phyloP scores from a whole-genome alignment of 345 rosid genomes.

The Alliaria petiolata region DNA sequence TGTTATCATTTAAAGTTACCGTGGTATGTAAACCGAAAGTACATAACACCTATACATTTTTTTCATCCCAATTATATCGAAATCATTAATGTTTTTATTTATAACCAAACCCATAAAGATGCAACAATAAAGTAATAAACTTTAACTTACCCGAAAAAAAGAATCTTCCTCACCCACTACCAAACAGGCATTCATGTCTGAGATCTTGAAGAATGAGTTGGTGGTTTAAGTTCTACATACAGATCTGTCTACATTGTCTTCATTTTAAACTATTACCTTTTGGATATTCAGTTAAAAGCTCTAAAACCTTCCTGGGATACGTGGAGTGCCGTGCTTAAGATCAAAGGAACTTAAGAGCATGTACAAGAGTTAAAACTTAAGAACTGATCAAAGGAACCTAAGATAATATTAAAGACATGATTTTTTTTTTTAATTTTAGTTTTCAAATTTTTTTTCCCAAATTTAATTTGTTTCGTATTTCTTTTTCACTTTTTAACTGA shows the following conservation, averaged over 20 bases:
- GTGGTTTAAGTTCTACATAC: conserved; percentile 13
- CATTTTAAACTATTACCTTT: not conserved
- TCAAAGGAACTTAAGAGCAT: too few species aligned
- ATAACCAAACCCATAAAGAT: conserved; percentile 23
- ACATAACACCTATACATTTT: conserved; percentile 9
- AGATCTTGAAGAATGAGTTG: conserved; percentile 47
- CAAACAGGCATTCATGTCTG: conserved; percentile 44
- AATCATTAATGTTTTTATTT: conserved; percentile 35
- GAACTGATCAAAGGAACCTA: too few species aligned
- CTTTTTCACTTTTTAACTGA: too few species aligned
- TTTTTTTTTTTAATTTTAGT: too few species aligned
- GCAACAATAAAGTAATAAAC: conserved; percentile 21
- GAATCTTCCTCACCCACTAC: conserved; percentile 35
- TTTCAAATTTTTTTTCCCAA: too few species aligned
- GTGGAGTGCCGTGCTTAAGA: too few species aligned
- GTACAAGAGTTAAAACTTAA: too few species aligned
- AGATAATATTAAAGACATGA: too few species aligned
- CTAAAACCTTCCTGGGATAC: not conserved
- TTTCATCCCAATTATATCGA: conserved; percentile 31
- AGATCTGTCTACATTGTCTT: not conserved
- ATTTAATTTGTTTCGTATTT: too few species aligned
- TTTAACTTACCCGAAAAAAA: conserved; percentile 19
- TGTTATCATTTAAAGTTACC: conserved; percentile 1
- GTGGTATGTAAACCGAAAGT: conserved; percentile 4
- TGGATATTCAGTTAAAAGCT: not conserved